Conservation (phyloP, 1,139 yeast species). For the Kodamaea arcana region DNA sequence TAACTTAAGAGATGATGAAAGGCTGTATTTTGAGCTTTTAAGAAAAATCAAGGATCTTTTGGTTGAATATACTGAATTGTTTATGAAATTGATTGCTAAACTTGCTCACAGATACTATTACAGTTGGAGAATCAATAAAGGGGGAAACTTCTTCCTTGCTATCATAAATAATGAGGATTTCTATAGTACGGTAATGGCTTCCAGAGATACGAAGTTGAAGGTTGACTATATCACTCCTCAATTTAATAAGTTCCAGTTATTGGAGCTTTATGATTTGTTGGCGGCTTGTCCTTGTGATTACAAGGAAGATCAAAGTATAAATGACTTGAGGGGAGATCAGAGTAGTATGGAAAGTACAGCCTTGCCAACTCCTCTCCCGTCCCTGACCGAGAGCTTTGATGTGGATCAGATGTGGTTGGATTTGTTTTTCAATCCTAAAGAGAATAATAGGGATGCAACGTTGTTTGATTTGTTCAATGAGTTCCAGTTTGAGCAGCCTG, state of each 20-base stretch:
- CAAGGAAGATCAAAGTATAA: not conserved
- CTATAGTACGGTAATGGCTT: slow-evolving; percentile 7
- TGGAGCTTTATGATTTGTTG: slow-evolving; percentile 5
- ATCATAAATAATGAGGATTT: slow-evolving; percentile 9
- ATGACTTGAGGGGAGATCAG: not conserved
- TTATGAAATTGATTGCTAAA: slow-evolving; percentile 6
- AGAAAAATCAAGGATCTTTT: slow-evolving; percentile 5
- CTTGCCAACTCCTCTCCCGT: not conserved
- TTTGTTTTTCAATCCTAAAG: slow-evolving; percentile 5
- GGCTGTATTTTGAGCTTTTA: slow-evolving; percentile 6
- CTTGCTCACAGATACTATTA: slow-evolving; percentile 11
- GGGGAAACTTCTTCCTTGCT: slow-evolving; percentile 7
- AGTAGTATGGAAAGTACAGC: slow-evolving; percentile 1
- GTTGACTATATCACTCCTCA: slow-evolving; percentile 5
- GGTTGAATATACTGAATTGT: slow-evolving; percentile 4
- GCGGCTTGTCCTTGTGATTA: not conserved
- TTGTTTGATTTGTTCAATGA: slow-evolving; percentile 10
- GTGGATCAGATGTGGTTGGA: slow-evolving; percentile 12
- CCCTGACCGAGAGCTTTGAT: not conserved
- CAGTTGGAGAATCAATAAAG: slow-evolving; percentile 10
- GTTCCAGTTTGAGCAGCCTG: slow-evolving; percentile 3
- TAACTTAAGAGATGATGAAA: slow-evolving; percentile 8
- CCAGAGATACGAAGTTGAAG: slow-evolving; percentile 6
- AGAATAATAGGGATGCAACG: slow-evolving; percentile 6
- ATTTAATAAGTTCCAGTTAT: slow-evolving; percentile 7